Base-by-base conservation (phyloP, 139 green algal species). In the Picochlorum sp. region DNA sequence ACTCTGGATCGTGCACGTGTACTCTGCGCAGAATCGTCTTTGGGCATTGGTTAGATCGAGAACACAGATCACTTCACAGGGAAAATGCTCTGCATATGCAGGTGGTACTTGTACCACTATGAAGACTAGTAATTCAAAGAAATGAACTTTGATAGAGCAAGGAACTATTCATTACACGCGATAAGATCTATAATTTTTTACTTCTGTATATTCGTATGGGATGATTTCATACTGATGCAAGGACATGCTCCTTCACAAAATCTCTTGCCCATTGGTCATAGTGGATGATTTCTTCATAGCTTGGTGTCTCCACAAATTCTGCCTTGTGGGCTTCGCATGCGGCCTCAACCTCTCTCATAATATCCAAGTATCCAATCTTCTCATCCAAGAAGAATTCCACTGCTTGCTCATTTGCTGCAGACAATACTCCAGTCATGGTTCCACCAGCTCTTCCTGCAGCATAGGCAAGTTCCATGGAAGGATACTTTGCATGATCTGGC, bases 381-480 rank as follows among this genome's bases (percentile, higher is more conserved):
- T 96, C 88, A 45, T 96, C 85, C 23, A 99, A 72, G 73, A 99
- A 99, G 75, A 95, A 82, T 78, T 96, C 90, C 18, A 98, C 93
- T 6, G 93, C 86, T 80, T 92, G 81, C 79, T 99, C 94, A 71
- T 99, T 99, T 26, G 94, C 94, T 20, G 94, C 94, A 49, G 74
- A 85, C 51, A 98, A 83, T 37, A 98, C 94, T 11, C 89, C 94
- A 1, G 94, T 99, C 94, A 98, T 98, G 72, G 92, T 98, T 30
- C 94, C 94, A 1, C 88, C 94, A 7, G 78, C 75, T 37, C 94
- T 72, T 11, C 94, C 93, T 6, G 94, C 88, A 1, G 85, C 89
- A 68, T 98, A 99, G 0, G 92, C 89, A 56, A 99, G 77, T 50
- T 95, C 69, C 86, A 99, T 86, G 57, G 83, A 71, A 0, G 94